Base-by-base conservation (phyloP, 139 green algal species). In the Mesostigma viride region DNA sequence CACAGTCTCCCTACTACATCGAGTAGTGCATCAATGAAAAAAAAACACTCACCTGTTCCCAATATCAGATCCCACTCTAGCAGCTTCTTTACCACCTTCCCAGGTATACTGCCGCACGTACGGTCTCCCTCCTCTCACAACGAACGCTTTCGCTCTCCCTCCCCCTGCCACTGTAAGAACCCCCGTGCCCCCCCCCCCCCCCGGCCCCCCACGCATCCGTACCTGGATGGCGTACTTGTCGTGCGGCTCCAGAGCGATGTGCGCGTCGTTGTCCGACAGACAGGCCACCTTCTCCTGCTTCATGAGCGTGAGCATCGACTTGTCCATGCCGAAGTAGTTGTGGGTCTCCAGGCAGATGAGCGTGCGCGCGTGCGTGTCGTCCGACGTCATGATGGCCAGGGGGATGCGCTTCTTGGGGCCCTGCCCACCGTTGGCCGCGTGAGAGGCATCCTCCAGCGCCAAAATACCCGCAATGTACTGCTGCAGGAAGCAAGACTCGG, bases 251-350 rank as follows among this genome's bases (percentile, higher is more conserved):
- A 96, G 74, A 0, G 90, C 89, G 34, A 99, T 80, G 62, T 81
- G 74, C 3, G 88, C 93, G 35, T 89, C 78, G 63, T 86, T 90
- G 82, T 99, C 90, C 27, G 65, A 69, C 24, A 99, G 81, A 76
- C 93, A 99, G 0, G 93, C 84, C 58, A 99, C 92, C 77, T 97
- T 97, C 69, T 96, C 93, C 77, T 77, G 71, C 78, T 97, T 97
- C 6, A 99, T 73, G 1, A 99, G 82, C 2, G 68, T 82, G 14
- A 84, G 26, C 35, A 79, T 65, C 0, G 62, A 68, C 0, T 64
- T 64, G 20, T 79, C 31, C 69, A 91, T 81, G 28, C 93, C 91
- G 79, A 96, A 99, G 79, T 95, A 84, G 51, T 67, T 46, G 70
- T 94, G 70, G n/a, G 65, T n/a, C 31, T 88, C 67, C 46, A 99